Conservation (phyloP, 176 grass and related monocot genomes). For the Chrysopogon serrulatus region DNA sequence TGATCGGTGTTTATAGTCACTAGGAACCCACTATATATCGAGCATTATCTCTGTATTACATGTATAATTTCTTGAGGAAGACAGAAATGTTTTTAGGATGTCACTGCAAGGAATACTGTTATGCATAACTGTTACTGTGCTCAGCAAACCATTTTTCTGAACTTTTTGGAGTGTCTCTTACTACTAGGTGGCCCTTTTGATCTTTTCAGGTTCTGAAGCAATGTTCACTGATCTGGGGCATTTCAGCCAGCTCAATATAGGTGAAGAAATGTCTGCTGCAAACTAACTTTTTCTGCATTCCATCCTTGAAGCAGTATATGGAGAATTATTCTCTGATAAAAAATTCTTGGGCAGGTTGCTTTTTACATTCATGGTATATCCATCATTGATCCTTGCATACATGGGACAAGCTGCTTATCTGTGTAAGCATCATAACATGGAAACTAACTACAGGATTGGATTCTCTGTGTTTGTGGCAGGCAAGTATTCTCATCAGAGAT, state of each 20-base stretch:
- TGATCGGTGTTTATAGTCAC: conserved; percentile 72
- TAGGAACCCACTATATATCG: too few relatives aligned
- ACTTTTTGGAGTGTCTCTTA: neutral
- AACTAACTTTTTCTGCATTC: neutral
- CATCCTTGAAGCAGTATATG: neutral
- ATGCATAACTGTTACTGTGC: conserved; percentile 77
- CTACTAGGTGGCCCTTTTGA: neutral
- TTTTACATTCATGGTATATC: conserved; percentile 96
- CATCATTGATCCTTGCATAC: too few relatives aligned
- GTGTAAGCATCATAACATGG: conserved; percentile 80
- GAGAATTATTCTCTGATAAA: neutral
- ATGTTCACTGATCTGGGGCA: conserved; percentile 99
- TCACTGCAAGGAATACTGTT: conserved; percentile 85
- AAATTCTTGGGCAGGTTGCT: conserved; percentile 53
- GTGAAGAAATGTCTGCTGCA: conserved; percentile 31
- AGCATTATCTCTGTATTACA: conserved; percentile 90
- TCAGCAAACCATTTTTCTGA: neutral
- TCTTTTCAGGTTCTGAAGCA: too few relatives aligned
- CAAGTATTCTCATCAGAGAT: conserved; percentile 33
- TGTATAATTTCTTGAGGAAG: conserved; percentile 93
- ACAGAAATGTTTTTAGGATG: conserved; percentile 96
- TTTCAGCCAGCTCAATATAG: conserved; percentile 91
- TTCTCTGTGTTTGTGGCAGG: conserved; percentile 97
- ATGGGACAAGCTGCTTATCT: conserved; percentile 96
- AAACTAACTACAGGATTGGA: conserved; percentile 80